Base-by-base conservation (phyloP, 2,329 filamentous ascomycete species). In the Alternaria atra region DNA sequence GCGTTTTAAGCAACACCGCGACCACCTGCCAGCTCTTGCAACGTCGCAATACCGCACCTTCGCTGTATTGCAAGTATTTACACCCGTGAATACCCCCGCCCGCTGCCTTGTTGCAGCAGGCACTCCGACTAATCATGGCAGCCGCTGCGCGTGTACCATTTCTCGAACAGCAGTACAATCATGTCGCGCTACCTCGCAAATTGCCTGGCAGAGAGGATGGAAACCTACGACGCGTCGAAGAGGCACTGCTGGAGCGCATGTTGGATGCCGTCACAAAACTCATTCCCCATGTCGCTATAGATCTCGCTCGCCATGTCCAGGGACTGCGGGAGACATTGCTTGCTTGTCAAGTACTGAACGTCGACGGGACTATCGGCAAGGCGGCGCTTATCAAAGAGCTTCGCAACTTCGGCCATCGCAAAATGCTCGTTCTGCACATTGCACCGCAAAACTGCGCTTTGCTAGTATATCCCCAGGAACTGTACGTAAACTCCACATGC, bases 401-500 rank as follows among this genome's bases (percentile, higher is more conserved):
- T 3, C 51, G 47, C 6, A 25, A 55, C 7, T 47, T 77, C 1
- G 27, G 59, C 0, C 34, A n/a, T 0, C 46, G 51, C 2, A 57
- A 77, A 29, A 65, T 78, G 23, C 65, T 86, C 5, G 75, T 85
- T 5, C 54, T 85, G 0, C 76, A 84, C 48, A 60, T 85, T n/a
- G 66, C 71, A 0, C 78, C 83, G 57, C 84, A 86, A 61, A 86
- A 86, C 67, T 80, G 82, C 1, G 84, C 76, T 9, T 53, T 86
- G 4, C 64, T 85, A 2, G 72, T 86, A 29, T 77, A 78, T 48
- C 64, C 73, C 7, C 58, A 74, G 12, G 9, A 17, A 10, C 59
- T 57, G 80, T 82, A 70, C 70, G 76, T 67, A 44, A 66, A 20
- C 29, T 77, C 44, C 20, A 39, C 12, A 32, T 4, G 2, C 37